phyloP scores from a whole-genome alignment of 2,329 filamentous ascomycete species.

The Fusarium metavorans region DNA sequence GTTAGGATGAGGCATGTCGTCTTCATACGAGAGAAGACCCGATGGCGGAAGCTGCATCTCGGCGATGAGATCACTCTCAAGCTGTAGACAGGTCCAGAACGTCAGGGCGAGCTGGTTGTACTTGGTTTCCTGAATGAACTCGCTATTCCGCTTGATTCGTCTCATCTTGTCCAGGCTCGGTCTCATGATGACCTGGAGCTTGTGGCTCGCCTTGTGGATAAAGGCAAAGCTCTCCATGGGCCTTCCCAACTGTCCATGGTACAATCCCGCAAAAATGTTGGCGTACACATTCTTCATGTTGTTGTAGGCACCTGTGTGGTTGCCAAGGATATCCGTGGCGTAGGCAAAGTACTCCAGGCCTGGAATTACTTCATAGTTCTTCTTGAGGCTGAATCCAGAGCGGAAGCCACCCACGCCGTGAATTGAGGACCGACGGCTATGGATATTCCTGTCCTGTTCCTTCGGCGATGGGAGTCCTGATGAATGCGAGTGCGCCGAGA shows the following conservation, averaged over 20 bases:
- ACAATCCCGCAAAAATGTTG: conserved; percentile 85
- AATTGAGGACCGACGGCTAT: conserved; percentile 65
- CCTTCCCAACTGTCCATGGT: conserved; percentile 87
- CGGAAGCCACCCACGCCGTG: conserved; percentile 54
- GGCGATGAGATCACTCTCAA: conserved; percentile 94
- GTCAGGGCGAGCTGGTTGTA: conserved; percentile 77
- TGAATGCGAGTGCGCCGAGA: conserved; percentile 60
- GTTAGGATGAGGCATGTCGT: conserved; percentile 76
- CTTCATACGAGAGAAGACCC: conserved; percentile 70
- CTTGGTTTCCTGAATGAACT: conserved; percentile 57
- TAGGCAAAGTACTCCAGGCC: conserved; percentile 91
- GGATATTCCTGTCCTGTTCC: conserved; percentile 59
- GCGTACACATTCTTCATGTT: conserved; percentile 88
- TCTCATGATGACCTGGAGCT: conserved; percentile 79
- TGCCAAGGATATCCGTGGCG: conserved; percentile 87
- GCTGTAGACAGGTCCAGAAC: conserved; percentile 93
- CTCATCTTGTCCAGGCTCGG: conserved; percentile 66
- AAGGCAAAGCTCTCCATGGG: conserved; percentile 85
- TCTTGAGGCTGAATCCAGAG: conserved; percentile 50
- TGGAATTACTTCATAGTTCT: conserved; percentile 87
- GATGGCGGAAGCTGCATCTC: conserved; percentile 78
- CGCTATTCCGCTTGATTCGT: conserved; percentile 52
- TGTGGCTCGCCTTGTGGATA: conserved; percentile 67
- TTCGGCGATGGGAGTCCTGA: conserved; percentile 65
- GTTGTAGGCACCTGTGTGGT: conserved; percentile 81